These are phyloP conservation scores for Eutrema japonicum DNA, from an alignment of 345 rosid species.

Conservation along the genomic window DNA sequence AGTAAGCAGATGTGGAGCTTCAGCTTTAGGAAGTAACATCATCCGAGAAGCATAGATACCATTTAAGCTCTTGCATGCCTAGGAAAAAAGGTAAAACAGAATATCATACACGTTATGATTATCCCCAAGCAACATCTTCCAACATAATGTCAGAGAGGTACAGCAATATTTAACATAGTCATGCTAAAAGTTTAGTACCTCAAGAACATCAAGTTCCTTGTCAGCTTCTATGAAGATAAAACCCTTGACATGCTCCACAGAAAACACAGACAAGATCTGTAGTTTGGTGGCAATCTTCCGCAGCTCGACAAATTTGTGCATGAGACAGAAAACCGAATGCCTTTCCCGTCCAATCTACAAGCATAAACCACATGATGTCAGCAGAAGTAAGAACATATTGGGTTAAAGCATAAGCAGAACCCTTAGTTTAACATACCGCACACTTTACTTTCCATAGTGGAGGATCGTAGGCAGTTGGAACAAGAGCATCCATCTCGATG, in stretches of 20 bases:
- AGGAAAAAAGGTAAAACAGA: conserved; percentile 28
- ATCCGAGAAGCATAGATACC: conserved; percentile 71
- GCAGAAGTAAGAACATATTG: conserved; percentile 5
- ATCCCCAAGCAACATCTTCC: conserved; percentile 20
- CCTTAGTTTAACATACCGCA: conserved; percentile 52
- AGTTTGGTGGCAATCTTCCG: conserved; percentile 61
- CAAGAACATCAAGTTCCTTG: conserved; percentile 64
- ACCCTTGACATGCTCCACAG: conserved; percentile 80
- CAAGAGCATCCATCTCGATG: conserved; percentile 56
- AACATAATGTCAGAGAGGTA: conserved; percentile 19
- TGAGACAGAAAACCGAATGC: conserved; percentile 81
- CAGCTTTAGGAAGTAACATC: conserved; percentile 62
- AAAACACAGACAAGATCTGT: conserved; percentile 71
- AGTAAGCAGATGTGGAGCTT: conserved; percentile 65
- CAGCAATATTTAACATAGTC: neutral
- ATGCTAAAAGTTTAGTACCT: conserved; percentile 56
- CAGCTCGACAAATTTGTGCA: conserved; percentile 92
- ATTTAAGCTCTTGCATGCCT: conserved; percentile 81
- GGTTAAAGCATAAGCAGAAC: neutral
- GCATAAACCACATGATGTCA: conserved; percentile 36
- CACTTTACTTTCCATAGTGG: conserved; percentile 93
- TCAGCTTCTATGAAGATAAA: conserved; percentile 80
- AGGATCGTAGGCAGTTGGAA: conserved; percentile 64
- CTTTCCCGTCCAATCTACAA: conserved; percentile 82
- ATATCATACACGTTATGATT: conserved; percentile 14